Conservation (phyloP, 2,329 filamentous ascomycete genomes). For the Neopestalotiopsis clavispora region DNA sequence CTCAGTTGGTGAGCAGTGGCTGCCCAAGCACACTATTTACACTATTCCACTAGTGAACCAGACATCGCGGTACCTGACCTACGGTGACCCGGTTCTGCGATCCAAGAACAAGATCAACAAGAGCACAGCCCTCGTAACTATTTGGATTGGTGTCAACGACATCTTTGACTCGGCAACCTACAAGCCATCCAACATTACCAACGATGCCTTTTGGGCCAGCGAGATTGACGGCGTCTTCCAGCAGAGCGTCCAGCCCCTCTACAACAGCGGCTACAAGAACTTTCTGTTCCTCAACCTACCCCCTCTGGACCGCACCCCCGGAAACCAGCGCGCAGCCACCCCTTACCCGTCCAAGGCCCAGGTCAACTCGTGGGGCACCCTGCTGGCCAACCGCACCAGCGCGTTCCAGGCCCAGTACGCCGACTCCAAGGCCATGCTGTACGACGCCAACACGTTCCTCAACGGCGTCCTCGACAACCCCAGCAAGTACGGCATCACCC, state of each 20-base stretch:
- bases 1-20: constrained; percentile 49
- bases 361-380: background rate
- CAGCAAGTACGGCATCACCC: background rate
- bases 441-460: constrained; percentile 3
- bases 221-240: constrained; percentile 1
- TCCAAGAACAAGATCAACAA: constrained; percentile 33
- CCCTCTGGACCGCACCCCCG: constrained; percentile 2
- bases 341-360: background rate
- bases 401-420: background rate
- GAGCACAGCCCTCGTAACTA: constrained; percentile 44
- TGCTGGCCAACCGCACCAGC: background rate
- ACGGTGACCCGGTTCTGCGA: constrained; percentile 46
- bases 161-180: constrained; percentile 7
- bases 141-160: constrained; percentile 11
- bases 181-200: background rate
- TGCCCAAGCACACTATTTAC: constrained; percentile 55
- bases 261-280: constrained; percentile 4
- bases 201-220: background rate
- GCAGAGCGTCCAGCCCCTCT: constrained; percentile 4
- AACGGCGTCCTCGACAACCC: constrained; percentile 4
- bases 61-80: constrained; percentile 50
- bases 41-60: constrained; percentile 55
- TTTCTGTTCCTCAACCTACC: constrained; percentile 10
- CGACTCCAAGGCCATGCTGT: constrained; percentile 6
- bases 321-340: background rate